Evolutionary conservation across 306 rosid species (phyloP).

Genomic region (Carpinus viminea): DNA sequence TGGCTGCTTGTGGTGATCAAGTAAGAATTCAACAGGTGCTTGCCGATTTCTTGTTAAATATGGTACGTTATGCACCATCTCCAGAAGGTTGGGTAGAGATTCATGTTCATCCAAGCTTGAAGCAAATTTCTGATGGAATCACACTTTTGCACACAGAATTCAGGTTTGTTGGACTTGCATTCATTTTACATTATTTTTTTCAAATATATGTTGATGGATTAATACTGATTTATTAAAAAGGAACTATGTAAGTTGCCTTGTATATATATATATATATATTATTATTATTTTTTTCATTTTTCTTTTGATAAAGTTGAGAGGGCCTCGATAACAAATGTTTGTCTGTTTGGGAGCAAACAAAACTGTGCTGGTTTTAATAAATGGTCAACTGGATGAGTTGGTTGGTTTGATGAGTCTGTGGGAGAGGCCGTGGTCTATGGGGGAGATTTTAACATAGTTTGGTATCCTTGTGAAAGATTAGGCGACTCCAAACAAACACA

Average conservation of each 20-base stretch:
- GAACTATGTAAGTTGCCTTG: background rate
- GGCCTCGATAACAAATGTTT: no score
- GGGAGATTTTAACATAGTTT: no score
- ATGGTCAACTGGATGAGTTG: background rate
- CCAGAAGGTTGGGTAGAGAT: constrained; percentile 98
- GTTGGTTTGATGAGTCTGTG: no score
- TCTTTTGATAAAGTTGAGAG: no score
- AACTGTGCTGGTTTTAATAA: background rate
- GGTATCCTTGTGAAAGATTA: no score
- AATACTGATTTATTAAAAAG: background rate
- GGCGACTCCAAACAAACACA: no score
- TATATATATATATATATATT: no score
- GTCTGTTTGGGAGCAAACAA: background rate
- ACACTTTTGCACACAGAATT: constrained; percentile 75
- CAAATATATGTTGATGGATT: background rate
- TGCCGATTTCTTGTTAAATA: constrained; percentile 87
- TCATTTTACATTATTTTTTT: constrained; percentile 21
- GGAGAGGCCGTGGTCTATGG: no score
- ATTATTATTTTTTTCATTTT: no score
- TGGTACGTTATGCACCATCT: constrained; percentile 89
- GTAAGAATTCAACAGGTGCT: constrained; percentile 87
- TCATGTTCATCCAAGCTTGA: constrained; percentile 74
- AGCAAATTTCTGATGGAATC: constrained; percentile 56
- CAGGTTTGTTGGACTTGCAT: constrained; percentile 54
- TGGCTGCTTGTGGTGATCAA: constrained; percentile 93